These are phyloP conservation scores for Claviceps pazoutovae DNA, from an alignment of 2,329 filamentous ascomycete species.

Conservation along the genomic window DNA sequence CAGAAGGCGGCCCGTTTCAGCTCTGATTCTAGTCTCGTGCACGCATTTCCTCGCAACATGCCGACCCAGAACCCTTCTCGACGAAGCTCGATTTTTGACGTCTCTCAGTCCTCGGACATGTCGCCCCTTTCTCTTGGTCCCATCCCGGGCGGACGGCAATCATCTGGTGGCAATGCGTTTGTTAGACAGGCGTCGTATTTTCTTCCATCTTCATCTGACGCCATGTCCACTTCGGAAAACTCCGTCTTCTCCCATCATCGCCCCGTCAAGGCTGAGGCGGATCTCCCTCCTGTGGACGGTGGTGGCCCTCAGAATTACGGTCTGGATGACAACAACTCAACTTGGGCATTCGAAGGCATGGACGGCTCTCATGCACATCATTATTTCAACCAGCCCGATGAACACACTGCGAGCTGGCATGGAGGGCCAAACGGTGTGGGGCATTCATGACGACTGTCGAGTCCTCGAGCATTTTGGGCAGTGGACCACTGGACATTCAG, in stretches of 20 bases:
- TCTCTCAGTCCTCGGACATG: conserved; percentile 8
- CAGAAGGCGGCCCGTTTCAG: conserved; percentile 7
- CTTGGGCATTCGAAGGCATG: conserved; percentile 9
- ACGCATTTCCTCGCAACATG: conserved; percentile 15
- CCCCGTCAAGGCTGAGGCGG: conserved; percentile 9
- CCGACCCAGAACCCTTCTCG: conserved; percentile 8
- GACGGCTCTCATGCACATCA: conserved; percentile 8
- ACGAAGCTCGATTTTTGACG: conserved; percentile 11
- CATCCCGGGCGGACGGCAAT: conserved; percentile 6
- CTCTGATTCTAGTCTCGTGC: conserved; percentile 8
- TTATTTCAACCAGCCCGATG: conserved; percentile 5
- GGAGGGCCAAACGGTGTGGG: conserved; percentile 4
- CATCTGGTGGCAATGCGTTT: conserved; percentile 3
- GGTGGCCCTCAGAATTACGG: conserved; percentile 9
- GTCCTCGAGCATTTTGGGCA: too few species aligned
- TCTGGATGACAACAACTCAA: conserved; percentile 7
- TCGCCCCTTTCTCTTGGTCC: conserved; percentile 5
- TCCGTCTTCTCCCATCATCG: conserved; percentile 10
- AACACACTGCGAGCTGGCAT: conserved; percentile 3
- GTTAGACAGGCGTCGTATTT: conserved; percentile 8
- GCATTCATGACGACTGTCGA: neutral
- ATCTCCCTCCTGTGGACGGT: conserved; percentile 6
- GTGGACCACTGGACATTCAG: too few species aligned
- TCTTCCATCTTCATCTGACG: conserved; percentile 7
- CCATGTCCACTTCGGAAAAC: conserved; percentile 6